phyloP scores from a whole-genome alignment of 1,139 yeast genomes.

The Kluyveromyces sp. region DNA sequence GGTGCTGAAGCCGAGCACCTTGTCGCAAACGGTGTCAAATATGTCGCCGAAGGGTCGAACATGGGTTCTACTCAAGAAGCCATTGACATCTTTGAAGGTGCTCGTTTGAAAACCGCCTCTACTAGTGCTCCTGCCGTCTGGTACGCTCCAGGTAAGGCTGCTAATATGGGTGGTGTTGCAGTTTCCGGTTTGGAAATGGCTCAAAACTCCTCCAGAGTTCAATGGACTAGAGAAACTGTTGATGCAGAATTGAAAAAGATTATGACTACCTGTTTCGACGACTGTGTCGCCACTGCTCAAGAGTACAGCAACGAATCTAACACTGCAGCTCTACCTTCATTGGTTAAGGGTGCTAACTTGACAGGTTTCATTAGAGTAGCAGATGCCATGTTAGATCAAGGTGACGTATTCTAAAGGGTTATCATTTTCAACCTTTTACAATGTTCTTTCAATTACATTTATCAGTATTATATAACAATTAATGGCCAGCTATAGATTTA shows the following conservation, averaged over 20 bases:
- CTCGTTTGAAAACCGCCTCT: conserved; percentile 48
- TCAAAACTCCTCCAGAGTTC: conserved; percentile 91
- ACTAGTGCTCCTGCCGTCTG: conserved; percentile 54
- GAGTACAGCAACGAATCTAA: conserved; percentile 65
- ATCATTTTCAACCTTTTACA: too few species aligned
- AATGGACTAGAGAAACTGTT: conserved; percentile 85
- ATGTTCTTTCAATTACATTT: too few species aligned
- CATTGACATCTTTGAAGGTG: conserved; percentile 85
- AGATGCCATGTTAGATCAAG: conserved; percentile 96
- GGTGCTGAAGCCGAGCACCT: conserved; percentile 95
- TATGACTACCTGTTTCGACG: conserved; percentile 89
- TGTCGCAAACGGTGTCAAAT: conserved; percentile 86
- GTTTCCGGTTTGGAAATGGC: conserved; percentile 99
- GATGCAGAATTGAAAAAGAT: conserved; percentile 80
- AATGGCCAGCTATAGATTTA: too few species aligned
- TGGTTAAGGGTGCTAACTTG: conserved; percentile 97
- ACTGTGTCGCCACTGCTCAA: conserved; percentile 82
- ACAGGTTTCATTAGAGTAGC: conserved; percentile 99
- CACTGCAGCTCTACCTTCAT: conserved; percentile 70
- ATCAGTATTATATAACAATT: too few species aligned
- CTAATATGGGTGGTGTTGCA: conserved; percentile 99
- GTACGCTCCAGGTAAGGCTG: conserved; percentile 99
- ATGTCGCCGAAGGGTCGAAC: conserved; percentile 97
- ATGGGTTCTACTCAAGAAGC: conserved; percentile 99
- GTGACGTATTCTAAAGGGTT: conserved; percentile 51